A percentile compares a stretch with the other conserved stretches of the same genome.
Conservation (phyloP, 371 early-diverging fungal genomes). For the Amoeboaphelidium protococcarum region DNA sequence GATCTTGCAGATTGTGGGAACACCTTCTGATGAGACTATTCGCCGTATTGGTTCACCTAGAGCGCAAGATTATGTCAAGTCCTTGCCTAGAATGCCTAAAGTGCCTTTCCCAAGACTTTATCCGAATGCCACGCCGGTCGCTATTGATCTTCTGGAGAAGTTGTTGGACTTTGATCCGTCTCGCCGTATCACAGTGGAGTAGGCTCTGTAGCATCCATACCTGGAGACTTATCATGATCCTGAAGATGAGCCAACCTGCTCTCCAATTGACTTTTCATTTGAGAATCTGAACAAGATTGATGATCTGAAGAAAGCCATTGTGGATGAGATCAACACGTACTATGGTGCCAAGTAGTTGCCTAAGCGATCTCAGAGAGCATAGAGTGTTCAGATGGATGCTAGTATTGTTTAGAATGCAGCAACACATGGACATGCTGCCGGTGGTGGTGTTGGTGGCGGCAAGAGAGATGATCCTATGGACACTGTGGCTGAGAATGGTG, state of each 20-base stretch:
- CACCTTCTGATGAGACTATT: slow-evolving; percentile 83
- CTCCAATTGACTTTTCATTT: slow-evolving; percentile 18
- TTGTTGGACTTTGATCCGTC: slow-evolving; percentile 53
- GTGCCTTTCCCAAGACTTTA: slow-evolving; percentile 58
- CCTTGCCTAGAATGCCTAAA: slow-evolving; percentile 58
- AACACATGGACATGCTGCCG: background rate
- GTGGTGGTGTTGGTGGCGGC: background rate
- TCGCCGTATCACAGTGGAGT: slow-evolving; percentile 46
- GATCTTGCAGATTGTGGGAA: slow-evolving; percentile 86
- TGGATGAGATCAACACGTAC: background rate
- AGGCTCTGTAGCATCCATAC: slow-evolving; percentile 53
- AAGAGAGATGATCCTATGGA: too few relatives aligned
- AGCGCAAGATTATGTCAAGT: slow-evolving; percentile 80
- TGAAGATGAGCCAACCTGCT: slow-evolving; percentile 24
- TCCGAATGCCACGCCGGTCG: slow-evolving; percentile 53
- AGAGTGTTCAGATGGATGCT: background rate
- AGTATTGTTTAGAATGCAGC: background rate
- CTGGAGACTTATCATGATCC: slow-evolving; percentile 42
- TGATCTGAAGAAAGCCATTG: slow-evolving; percentile 14
- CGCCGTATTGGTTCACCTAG: slow-evolving; percentile 50
- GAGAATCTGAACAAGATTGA: slow-evolving; percentile 18
- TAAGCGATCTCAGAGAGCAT: background rate
- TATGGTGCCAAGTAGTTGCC: background rate
- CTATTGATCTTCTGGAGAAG: slow-evolving; percentile 49
- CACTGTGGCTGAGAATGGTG: too few relatives aligned